phyloP scores from a whole-genome alignment of 2,329 filamentous ascomycete genomes.

The Cadophora malorum region DNA sequence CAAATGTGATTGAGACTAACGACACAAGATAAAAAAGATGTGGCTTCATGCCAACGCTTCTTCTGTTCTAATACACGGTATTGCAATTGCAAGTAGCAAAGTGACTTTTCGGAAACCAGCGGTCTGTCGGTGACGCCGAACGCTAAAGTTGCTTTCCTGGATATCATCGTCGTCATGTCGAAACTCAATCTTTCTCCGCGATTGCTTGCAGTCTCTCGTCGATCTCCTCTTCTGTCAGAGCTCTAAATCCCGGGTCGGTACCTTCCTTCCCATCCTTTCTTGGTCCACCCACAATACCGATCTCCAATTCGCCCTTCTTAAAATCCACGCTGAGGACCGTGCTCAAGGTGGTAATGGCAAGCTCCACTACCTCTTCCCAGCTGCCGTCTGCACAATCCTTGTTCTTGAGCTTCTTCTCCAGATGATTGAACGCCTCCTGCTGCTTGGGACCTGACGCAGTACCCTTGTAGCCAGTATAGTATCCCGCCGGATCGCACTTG shows the following conservation, averaged over 20 bases:
- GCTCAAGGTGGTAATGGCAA: constrained; percentile 94
- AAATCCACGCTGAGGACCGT: constrained; percentile 98
- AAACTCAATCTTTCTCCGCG: constrained; percentile 90
- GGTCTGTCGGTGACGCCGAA: constrained; percentile 38
- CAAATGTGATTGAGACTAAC: constrained; percentile 34
- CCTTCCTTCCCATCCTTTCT: constrained; percentile 82
- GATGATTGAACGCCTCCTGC: constrained; percentile 96
- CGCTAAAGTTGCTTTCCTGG: constrained; percentile 35
- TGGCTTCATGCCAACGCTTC: constrained; percentile 34
- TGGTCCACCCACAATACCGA: constrained; percentile 94
- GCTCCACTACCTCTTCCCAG: constrained; percentile 98
- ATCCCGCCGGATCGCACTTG: constrained; percentile 98
- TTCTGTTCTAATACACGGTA: constrained; percentile 37
- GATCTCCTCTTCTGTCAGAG: constrained; percentile 95
- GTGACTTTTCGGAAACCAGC: constrained; percentile 23
- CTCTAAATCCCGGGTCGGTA: constrained; percentile 79
- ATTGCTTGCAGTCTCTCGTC: constrained; percentile 98
- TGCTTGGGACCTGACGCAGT: constrained; percentile 97
- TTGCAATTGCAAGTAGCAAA: constrained; percentile 28
- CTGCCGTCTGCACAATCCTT: constrained; percentile 90
- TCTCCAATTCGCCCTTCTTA: constrained; percentile 98
- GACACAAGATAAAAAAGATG: constrained; percentile 35
- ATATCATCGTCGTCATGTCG: constrained; percentile 31
- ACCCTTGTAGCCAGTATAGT: constrained; percentile 98
- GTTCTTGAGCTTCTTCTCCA: constrained; percentile 99